A percentile compares a stretch with the other conserved stretches of the same genome.
phyloP scores from a whole-genome alignment of 768 basidiomycete species.

The Tricholoma terreum region DNA sequence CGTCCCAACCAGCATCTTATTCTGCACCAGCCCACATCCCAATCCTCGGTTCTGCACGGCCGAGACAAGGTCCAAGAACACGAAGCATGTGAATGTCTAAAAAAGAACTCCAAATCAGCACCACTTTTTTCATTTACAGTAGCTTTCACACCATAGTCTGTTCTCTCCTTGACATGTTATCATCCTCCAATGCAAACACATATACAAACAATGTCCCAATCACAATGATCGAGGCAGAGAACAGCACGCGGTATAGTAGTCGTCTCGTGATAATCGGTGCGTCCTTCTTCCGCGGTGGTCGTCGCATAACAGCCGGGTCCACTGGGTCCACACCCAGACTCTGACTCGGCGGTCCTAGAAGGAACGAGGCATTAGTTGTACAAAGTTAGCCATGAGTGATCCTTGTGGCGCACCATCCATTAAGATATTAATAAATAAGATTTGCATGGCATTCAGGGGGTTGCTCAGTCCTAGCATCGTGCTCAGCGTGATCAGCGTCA shows the following conservation, averaged over 20 bases:
- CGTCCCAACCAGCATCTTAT: constrained; percentile 87
- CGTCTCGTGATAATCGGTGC: constrained; percentile 80
- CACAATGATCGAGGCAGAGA: constrained; percentile 91
- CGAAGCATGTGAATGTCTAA: constrained; percentile 96
- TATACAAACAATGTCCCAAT: constrained; percentile 87
- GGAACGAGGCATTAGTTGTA: constrained; percentile 6
- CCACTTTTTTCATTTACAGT: background rate
- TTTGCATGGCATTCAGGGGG: constrained; percentile 97
- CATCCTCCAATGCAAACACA: constrained; percentile 77
- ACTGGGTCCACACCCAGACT: constrained; percentile 97
- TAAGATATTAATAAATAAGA: constrained; percentile 97
- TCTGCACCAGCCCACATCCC: constrained; percentile 77
- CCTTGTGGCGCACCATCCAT: constrained; percentile 75
- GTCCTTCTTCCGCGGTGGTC: constrained; percentile 90
- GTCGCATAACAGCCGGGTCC: constrained; percentile 88
- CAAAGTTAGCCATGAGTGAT: background rate
- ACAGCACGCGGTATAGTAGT: constrained; percentile 78
- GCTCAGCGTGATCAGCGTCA: constrained; percentile 92
- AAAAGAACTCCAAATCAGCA: constrained; percentile 8
- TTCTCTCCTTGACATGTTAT: constrained; percentile 78
- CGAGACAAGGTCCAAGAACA: constrained; percentile 94
- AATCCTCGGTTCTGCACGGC: constrained; percentile 94
- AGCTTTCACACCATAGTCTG: constrained; percentile 80
- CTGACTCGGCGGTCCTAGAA: constrained; percentile 85
- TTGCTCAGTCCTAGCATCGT: constrained; percentile 88